Base-by-base conservation (phyloP, 129 eudicot genomes). In the Tagetes erecta region DNA sequence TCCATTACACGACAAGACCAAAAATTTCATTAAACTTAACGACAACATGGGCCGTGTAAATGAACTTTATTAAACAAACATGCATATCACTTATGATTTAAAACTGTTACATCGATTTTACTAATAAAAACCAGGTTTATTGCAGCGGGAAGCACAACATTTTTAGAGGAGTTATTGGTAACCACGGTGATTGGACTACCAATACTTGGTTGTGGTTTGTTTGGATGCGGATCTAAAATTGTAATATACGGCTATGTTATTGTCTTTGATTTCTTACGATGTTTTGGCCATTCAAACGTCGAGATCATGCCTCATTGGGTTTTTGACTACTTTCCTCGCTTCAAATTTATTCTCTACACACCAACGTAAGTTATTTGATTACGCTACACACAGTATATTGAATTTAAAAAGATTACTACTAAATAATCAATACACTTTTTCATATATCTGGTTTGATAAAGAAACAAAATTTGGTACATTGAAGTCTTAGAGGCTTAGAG, bases 121-220 rank as follows among this genome's bases (percentile, higher is more conserved):
- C 2, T 49, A 8, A 40, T 3, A 13, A 6, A 56, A n/a, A 3
- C 33, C 2, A 8, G 39, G 33, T 14, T 73, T 30, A 31, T 53
- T 84, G 84, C 87, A 92, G 98, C 82, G 55, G 98, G 95, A 62
- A 86, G 86, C 82, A 87, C 72, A 33, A 74, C 92, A 41, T 83
- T 87, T 14, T 83, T 92, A 76, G 98, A 92, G 79, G 87, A 86
- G 67, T 71, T 89, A 52, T 45, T 89, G 46, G 50, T 89, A 34
- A 47, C 41, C 37, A 70, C 55, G 1, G 89, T 92, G 35, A 80
- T 86, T 27, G 98, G 95, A 33, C 41, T 89, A 10, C 98, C 98
- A 11, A 69, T 84, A 50, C 34, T 89, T 51, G 92, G 88, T 52
- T 73, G 88, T 9, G 67, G 81, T 52, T 9, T 83, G 49, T 51